Conservation (phyloP, 140 eudicot genomes). For the Oenanthe javanica region DNA sequence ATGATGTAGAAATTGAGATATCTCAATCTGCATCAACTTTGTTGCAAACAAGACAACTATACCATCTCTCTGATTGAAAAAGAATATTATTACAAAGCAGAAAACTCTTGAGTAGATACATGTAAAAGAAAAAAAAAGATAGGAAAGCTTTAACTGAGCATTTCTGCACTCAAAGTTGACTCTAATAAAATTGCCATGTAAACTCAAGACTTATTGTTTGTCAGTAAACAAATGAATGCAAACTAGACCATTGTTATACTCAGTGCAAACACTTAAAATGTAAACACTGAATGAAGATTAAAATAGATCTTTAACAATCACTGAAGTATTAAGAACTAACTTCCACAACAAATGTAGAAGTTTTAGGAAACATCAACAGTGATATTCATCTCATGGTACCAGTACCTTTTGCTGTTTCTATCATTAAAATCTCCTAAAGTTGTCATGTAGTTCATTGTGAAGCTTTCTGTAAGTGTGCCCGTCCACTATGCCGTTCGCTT, state of each 20-base stretch:
- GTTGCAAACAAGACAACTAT: neutral
- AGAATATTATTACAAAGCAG: neutral
- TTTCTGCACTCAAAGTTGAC: neutral
- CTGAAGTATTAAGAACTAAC: neutral
- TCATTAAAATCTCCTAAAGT: constrained; percentile 19
- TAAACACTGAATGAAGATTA: neutral
- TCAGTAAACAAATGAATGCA: neutral
- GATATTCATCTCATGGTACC: neutral
- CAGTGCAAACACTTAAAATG: neutral
- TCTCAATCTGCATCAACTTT: neutral
- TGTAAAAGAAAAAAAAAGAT: neutral
- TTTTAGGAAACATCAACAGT: neutral
- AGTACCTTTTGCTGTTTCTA: constrained; percentile 4
- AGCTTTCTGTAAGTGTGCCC: constrained; percentile 36
- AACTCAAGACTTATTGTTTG: neutral
- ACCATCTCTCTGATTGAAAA: neutral
- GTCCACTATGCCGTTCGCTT: constrained; percentile 48
- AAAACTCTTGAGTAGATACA: neutral
- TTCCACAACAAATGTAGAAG: neutral
- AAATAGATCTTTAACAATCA: neutral
- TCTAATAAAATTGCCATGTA: neutral
- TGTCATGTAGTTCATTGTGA: constrained; percentile 37
- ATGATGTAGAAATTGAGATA: too few species aligned
- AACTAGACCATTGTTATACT: neutral
- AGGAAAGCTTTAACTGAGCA: neutral